Conservation (phyloP, 805 yeast species). For the Myxozyma sirexii region DNA sequence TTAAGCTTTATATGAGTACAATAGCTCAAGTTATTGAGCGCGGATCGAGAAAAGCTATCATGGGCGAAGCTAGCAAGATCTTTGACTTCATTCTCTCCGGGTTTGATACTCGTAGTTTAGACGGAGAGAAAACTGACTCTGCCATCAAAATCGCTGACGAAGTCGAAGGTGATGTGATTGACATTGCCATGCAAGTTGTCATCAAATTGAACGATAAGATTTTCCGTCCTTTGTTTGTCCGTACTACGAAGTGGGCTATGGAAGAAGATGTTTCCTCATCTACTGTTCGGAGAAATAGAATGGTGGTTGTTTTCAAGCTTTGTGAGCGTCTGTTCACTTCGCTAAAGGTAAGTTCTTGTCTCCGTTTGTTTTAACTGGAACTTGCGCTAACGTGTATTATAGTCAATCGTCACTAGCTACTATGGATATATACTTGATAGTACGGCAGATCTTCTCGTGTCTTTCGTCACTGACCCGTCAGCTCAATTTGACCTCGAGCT, state of each 20-base stretch:
- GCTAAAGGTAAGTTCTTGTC: constrained; percentile 21
- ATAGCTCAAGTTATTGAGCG: constrained; percentile 17
- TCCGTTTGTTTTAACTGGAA: neutral
- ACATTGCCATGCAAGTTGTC: constrained; percentile 73
- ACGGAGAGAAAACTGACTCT: constrained; percentile 46
- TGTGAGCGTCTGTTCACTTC: constrained; percentile 70
- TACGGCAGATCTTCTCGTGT: constrained; percentile 58
- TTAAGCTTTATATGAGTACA: constrained; percentile 63
- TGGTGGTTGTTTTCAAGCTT: constrained; percentile 68
- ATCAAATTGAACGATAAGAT: constrained; percentile 91
- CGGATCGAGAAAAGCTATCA: constrained; percentile 24
- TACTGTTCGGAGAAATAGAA: constrained; percentile 46
- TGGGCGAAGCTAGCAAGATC: constrained; percentile 23
- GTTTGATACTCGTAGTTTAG: constrained; percentile 43
- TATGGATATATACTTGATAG: constrained; percentile 83
- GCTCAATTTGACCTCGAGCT: constrained; percentile 52
- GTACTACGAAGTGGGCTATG: constrained; percentile 87
- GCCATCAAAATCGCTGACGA: constrained; percentile 66
- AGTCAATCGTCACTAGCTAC: constrained; percentile 84
- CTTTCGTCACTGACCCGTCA: constrained; percentile 44
- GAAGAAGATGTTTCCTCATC: constrained; percentile 71
- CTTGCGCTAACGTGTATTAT: constrained; percentile 45
- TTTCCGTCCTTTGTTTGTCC: constrained; percentile 89
- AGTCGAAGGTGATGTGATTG: constrained; percentile 74
- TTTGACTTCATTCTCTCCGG: constrained; percentile 24